Evolutionary conservation across 2,329 filamentous ascomycete species (phyloP), one percentile per base, ranked within the genome.

Genomic region (Tolypocladium ovalisporum): DNA sequence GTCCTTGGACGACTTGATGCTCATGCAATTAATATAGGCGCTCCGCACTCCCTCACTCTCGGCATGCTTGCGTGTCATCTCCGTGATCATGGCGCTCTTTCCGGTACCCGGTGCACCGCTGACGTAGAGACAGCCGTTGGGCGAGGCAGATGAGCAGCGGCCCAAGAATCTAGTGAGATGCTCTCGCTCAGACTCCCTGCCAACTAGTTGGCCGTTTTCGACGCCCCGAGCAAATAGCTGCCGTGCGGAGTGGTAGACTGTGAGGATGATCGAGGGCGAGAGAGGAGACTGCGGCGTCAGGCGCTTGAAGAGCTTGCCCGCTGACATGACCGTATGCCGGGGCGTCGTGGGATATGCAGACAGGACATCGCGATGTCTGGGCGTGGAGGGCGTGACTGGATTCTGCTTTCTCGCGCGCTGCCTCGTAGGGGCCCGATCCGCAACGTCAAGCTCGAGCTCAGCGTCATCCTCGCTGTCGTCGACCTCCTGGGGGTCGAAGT

Each of bases 91-190:
- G 35, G 94, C 94, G 70, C 92, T 97, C 76, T 99, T 99, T 56
- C 94, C 94, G 0, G 94, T 99, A 13, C 94, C 94, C 2, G 94
- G 94, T 4, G 94, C 94, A 0, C 94, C 94, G 64, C 92, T 97
- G 63, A 99, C 87, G 69, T 99, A 99, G 55, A 96, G 81, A 68
- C 93, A 97, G 56, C 92, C 91, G 56, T 86, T 85, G 3, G 80
- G 82, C 13, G 76, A 77, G 22, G 81, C 71, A 10, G 81, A 76
- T 6, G 86, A 75, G 63, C 85, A 84, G 54, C 81, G 79, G 42
- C 82, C 75, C 54, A 97, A 79, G 67, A 96, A 97, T 0, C 68
- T 71, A 15, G 77, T 75, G 37, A 97, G 75, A 62, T 91, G 85
- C 17, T 79, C 75, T 44, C 82, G 77, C 67, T 87, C 77, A 67